Percentiles rank a stretch among this genome's conserved stretches.
Evolutionary conservation across 2,329 filamentous ascomycete species (phyloP).

Genomic region (Fusarium nodosum): DNA sequence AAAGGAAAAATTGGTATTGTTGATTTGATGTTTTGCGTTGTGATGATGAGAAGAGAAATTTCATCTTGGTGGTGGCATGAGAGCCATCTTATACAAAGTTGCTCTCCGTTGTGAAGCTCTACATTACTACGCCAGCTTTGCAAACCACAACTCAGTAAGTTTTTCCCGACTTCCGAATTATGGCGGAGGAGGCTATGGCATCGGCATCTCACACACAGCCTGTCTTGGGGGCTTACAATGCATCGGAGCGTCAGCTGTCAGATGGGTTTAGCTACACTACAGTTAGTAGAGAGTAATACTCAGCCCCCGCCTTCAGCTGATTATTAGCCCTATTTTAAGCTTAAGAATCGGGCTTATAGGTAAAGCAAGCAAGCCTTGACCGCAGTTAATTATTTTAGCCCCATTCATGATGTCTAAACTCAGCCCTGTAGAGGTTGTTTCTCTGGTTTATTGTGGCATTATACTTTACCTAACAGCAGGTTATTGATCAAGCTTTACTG

Average conservation of each 20-base stretch:
- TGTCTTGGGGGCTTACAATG: conserved; percentile 19
- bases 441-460: background rate
- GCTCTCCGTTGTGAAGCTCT: background rate
- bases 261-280: conserved; percentile 10
- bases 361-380: background rate
- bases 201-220: conserved; percentile 20
- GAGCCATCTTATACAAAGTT: conserved; percentile 23
- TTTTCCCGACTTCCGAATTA: conserved; percentile 13
- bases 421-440: conserved; percentile 12
- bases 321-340: conserved; percentile 39
- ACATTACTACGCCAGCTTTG: background rate
- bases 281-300: background rate
- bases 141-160: background rate
- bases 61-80: conserved; percentile 1
- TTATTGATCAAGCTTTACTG: background rate
- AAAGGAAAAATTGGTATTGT: background rate
- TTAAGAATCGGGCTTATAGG: conserved; percentile 25
- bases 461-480: background rate
- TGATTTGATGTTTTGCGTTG: conserved; percentile 34
- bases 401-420: background rate
- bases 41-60: conserved; percentile 35
- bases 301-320: conserved; percentile 31
- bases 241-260: conserved; percentile 25
- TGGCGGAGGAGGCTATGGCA: conserved; percentile 36
- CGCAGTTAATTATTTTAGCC: conserved; percentile 9